phyloP scores from a whole-genome alignment of 2,329 filamentous ascomycete species.

The Leptographium galeiforme region DNA sequence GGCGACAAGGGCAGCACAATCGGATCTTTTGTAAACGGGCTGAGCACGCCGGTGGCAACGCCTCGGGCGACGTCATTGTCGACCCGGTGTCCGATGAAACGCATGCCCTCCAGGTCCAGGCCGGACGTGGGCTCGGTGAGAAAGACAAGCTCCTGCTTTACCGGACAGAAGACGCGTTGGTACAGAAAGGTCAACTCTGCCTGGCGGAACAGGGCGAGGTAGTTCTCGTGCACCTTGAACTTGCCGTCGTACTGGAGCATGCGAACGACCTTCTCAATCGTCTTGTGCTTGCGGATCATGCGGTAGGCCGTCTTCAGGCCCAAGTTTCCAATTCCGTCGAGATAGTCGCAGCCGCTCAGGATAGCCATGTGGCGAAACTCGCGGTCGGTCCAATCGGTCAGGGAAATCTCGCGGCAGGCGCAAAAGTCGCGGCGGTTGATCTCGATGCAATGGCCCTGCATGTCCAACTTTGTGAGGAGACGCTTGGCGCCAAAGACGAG shows the following conservation, averaged over 20 bases:
- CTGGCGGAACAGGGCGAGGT: constrained; percentile 67
- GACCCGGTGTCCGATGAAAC: constrained; percentile 67
- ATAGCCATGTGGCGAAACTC: constrained; percentile 96
- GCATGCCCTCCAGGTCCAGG: constrained; percentile 54
- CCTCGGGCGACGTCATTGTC: constrained; percentile 55
- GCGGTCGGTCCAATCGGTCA: constrained; percentile 82
- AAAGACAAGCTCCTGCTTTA: constrained; percentile 55
- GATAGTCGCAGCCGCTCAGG: constrained; percentile 88
- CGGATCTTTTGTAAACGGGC: constrained; percentile 75
- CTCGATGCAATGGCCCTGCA: constrained; percentile 86
- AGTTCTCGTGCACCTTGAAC: constrained; percentile 64
- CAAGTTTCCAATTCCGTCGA: constrained; percentile 71
- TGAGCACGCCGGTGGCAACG: constrained; percentile 69
- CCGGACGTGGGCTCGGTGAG: constrained; percentile 54
- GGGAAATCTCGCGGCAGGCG: constrained; percentile 71
- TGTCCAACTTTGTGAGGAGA: constrained; percentile 84
- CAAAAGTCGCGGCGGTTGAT: constrained; percentile 83
- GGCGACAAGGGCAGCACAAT: constrained; percentile 31
- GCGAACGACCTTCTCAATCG: constrained; percentile 65
- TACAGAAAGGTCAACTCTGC: constrained; percentile 89
- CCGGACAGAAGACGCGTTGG: constrained; percentile 86
- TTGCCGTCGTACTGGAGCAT: constrained; percentile 85
- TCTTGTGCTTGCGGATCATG: constrained; percentile 80
- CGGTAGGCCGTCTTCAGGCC: constrained; percentile 90
- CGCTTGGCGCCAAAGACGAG: constrained; percentile 88